Conservation (phyloP, 257 asterid species). For the Jacaranda copaia region DNA sequence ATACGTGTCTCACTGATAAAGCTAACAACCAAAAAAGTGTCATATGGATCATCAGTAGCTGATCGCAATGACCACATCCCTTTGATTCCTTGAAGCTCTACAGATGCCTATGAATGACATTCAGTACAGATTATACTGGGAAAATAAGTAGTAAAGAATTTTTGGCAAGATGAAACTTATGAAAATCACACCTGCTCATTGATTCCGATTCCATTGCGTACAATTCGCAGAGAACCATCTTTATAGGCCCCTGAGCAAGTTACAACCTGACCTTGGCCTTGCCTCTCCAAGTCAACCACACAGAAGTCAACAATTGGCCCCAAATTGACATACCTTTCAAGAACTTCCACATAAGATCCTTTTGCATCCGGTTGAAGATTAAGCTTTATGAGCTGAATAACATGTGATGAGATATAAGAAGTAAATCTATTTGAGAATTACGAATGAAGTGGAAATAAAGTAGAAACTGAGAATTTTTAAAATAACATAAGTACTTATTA, state of each 20-base stretch:
- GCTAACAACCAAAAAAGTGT: conserved; percentile 92
- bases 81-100: conserved; percentile 96
- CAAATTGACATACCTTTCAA: conserved; percentile 88
- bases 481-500: background rate
- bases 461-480: conserved; percentile 6
- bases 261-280: conserved; percentile 98
- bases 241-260: conserved; percentile 97
- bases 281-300: conserved; percentile 94
- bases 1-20: conserved; percentile 92
- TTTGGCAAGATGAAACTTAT: conserved; percentile 18
- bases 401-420: conserved; percentile 28
- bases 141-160: background rate
- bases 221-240: conserved; percentile 93
- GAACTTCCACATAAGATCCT: conserved; percentile 91
- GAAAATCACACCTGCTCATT: conserved; percentile 74
- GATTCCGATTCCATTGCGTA: conserved; percentile 93
- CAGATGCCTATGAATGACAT: conserved; percentile 72
- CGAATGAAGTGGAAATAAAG: background rate
- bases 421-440: conserved; percentile 16
- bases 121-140: conserved; percentile 20
- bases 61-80: conserved; percentile 96
- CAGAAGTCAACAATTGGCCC: conserved; percentile 96
- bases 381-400: conserved; percentile 77
- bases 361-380: conserved; percentile 85
- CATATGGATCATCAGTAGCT: conserved; percentile 86